Percentiles rank a stretch among this genome's conserved stretches.
Evolutionary conservation across 2,329 filamentous ascomycete species (phyloP).

Genomic region (Sporothrix protearum): DNA sequence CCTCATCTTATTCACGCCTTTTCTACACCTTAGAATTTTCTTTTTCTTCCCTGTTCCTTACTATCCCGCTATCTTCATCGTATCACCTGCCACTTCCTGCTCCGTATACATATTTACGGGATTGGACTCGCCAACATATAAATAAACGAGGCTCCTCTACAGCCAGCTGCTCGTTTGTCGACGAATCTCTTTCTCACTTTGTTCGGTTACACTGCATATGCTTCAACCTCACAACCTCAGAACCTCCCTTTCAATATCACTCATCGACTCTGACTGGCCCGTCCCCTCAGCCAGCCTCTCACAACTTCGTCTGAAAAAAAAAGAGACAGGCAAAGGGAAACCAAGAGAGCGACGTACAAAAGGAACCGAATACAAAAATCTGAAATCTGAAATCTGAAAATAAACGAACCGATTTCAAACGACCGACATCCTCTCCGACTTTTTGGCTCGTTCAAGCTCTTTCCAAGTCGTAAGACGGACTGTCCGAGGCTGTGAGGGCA

Average conservation of each 20-base stretch:
- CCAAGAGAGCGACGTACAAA: background rate
- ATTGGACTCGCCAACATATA: conserved; percentile 15
- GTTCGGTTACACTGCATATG: conserved; percentile 21
- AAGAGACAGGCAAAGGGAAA: background rate
- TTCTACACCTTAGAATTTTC: background rate
- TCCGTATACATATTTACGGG: background rate
- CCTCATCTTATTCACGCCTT: background rate
- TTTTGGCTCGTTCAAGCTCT: background rate
- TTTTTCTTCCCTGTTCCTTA: background rate
- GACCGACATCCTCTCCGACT: background rate
- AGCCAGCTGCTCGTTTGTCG: conserved; percentile 17
- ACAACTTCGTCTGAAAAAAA: conserved; percentile 12
- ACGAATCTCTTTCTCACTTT: conserved; percentile 19
- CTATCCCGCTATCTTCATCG: background rate
- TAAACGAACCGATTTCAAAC: background rate
- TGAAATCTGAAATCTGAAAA: background rate
- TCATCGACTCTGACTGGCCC: conserved; percentile 3
- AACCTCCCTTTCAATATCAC: background rate
- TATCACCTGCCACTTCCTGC: background rate
- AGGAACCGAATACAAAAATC: background rate
- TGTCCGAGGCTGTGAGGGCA: conserved; percentile 8
- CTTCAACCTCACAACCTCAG: background rate
- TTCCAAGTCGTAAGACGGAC: conserved; percentile 8
- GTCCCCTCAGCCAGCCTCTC: background rate
- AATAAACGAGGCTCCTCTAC: conserved; percentile 20